phyloP scores from a whole-genome alignment of 768 basidiomycete genomes.

The Phaeotremella skinneri region DNA sequence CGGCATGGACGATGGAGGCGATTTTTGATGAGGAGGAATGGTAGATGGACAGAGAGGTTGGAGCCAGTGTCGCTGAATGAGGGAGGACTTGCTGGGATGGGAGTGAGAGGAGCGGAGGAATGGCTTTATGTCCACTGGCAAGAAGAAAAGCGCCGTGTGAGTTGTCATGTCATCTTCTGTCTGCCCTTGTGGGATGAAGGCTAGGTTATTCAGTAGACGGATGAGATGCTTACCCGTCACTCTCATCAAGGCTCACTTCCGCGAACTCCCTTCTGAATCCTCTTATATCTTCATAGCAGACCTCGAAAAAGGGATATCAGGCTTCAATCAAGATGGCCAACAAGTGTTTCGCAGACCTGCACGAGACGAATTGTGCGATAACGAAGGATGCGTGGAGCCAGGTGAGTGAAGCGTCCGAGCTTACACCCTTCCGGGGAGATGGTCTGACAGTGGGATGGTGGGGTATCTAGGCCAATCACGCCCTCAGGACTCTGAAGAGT shows the following conservation, averaged over 20 bases:
- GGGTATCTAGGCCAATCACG: too few relatives aligned
- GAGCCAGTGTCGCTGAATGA: constrained; percentile 16
- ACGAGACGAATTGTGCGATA: neutral
- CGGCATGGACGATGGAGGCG: constrained; percentile 8
- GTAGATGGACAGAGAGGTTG: constrained; percentile 19
- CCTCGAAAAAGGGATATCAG: neutral
- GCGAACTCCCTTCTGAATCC: neutral
- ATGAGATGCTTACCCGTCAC: neutral
- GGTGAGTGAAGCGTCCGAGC: neutral
- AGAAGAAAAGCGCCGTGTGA: constrained; percentile 20
- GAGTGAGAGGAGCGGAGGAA: constrained; percentile 11
- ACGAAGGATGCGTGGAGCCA: neutral
- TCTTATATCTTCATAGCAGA: neutral
- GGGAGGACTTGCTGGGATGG: neutral
- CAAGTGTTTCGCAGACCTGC: neutral
- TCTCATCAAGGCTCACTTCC: neutral
- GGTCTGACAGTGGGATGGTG: too few relatives aligned
- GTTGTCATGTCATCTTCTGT: too few relatives aligned
- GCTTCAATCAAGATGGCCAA: neutral
- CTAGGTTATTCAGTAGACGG: neutral
- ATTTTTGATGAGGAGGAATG: constrained; percentile 11
- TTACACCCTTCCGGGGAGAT: too few relatives aligned
- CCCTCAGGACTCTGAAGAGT: neutral
- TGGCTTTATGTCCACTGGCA: constrained; percentile 35
- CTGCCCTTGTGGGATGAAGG: neutral